Evolutionary conservation across 148 eudicot genomes (phyloP), one percentile per base, ranked within the genome.

Genomic region (Chenopodium quinoa): DNA sequence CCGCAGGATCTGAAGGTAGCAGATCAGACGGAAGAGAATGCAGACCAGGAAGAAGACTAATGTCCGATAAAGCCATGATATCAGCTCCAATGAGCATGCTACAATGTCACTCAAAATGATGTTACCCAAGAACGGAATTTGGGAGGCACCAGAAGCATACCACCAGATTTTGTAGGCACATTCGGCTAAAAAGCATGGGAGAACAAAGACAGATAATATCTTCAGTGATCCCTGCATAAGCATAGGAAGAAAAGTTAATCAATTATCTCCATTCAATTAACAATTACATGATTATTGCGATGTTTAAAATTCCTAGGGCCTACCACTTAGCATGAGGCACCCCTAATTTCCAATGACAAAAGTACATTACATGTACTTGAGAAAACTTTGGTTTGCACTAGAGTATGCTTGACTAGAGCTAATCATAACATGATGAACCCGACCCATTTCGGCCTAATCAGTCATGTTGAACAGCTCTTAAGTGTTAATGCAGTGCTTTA

Each of bases 131-230:
- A 90, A 94, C 69, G 97, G 97, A 31, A 96, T 90, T 7, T 83
- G 90, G n/a, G 89, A 85, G 50, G 86, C 90, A 19, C 98, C 99
- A 0, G 99, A 92, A 75, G 85, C 80, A 62, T 91, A 94, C 99
- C 99, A 96, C 99, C 99, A 96, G 69, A 96, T 87, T 83, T 96
- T 96, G 89, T 96, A 92, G 52, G 90, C 92, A 58, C 90, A 80
- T 82, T 94, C 95, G 2, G 89, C 90, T 12, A 87, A 60, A 67
- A 94, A 96, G 78, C 97, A 94, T 27, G 99, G 99, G 25, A 96
- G 76, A 1, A 94, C 92, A 80, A 97, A 93, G 76, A 86, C 56
- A 77, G 90, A 91, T 64, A 92, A 85, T 83, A 96, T 83, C 88
- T 85, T 89, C 76, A 96, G 75, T 68, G 99, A 96, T 81, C 93